These are phyloP conservation scores for Pseudozyma pruni DNA, from an alignment of 1,284 basidiomycete genomes.

Conservation along the genomic window DNA sequence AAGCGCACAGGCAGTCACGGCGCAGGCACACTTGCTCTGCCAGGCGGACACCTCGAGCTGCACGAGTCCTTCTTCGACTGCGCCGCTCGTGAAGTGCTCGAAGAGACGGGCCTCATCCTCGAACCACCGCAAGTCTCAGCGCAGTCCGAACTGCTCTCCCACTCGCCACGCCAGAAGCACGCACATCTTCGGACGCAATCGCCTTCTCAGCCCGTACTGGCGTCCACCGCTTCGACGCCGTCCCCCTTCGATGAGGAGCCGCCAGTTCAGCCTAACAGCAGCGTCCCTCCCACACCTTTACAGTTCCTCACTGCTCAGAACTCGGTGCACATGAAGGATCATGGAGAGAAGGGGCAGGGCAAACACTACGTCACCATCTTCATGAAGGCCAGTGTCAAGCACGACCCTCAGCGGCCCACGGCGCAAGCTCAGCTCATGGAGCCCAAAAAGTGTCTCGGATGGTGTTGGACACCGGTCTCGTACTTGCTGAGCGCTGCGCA, in stretches of 20 bases:
- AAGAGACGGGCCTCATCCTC: constrained; percentile 51
- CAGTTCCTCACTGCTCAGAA: constrained; percentile 52
- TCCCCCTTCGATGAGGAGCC: constrained; percentile 4
- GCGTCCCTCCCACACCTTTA: constrained; percentile 18
- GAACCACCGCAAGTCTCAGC: constrained; percentile 12
- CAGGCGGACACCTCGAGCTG: constrained; percentile 66
- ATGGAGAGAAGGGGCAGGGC: constrained; percentile 22
- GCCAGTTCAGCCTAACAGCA: neutral
- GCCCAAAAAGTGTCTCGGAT: constrained; percentile 61
- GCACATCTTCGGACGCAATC: constrained; percentile 15
- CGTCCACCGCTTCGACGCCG: constrained; percentile 13
- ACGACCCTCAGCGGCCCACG: constrained; percentile 9
- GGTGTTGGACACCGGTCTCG: constrained; percentile 57
- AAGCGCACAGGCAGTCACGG: constrained; percentile 63
- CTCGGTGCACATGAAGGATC: constrained; percentile 44
- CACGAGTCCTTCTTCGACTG: constrained; percentile 63
- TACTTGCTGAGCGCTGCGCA: constrained; percentile 38
- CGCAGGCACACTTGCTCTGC: constrained; percentile 58
- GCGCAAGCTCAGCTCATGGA: constrained; percentile 51
- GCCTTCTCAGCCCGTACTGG: constrained; percentile 14
- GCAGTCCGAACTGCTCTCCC: constrained; percentile 12
- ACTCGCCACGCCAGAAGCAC: constrained; percentile 1
- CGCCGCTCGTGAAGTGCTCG: constrained; percentile 48
- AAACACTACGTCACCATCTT: constrained; percentile 68
- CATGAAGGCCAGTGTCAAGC: constrained; percentile 45